phyloP scores from a whole-genome alignment of 2,329 filamentous ascomycete genomes.

The Westerdykella ornata region DNA sequence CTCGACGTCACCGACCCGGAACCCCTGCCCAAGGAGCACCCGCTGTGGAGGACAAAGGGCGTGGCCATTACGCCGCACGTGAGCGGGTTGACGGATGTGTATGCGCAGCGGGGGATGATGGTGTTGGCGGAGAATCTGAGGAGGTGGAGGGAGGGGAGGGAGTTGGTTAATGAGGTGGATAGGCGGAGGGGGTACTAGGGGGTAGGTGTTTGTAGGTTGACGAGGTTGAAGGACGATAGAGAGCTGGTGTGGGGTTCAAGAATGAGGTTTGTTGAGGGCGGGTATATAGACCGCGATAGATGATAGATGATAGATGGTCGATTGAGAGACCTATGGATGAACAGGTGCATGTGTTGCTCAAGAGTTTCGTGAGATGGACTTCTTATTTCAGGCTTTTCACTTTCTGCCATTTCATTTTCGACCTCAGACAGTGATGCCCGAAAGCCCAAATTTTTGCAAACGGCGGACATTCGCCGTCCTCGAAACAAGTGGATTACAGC shows the following conservation, averaged over 20 bases:
- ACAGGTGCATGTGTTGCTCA: too few species aligned
- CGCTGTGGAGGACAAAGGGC: conserved; percentile 64
- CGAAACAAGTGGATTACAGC: too few species aligned
- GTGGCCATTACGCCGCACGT: conserved; percentile 63
- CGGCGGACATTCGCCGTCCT: too few species aligned
- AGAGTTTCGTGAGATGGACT: too few species aligned
- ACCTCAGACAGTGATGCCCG: too few species aligned
- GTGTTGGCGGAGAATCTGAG: conserved; percentile 54
- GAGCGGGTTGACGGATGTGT: conserved; percentile 48
- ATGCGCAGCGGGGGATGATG: conserved; percentile 52
- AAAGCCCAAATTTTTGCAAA: too few species aligned
- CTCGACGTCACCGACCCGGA: conserved; percentile 76
- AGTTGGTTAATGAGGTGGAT: conserved; percentile 56
- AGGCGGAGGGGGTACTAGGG: conserved; percentile 55
- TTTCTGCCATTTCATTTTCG: too few species aligned
- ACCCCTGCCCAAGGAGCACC: conserved; percentile 61
- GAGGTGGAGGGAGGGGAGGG: conserved; percentile 47
- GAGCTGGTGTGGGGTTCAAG: background rate
- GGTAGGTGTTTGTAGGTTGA: background rate
- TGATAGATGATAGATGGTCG: background rate
- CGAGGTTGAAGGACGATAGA: background rate
- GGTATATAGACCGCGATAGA: background rate
- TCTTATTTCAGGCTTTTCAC: too few species aligned
- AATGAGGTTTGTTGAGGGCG: background rate
- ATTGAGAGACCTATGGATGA: too few species aligned